These are phyloP conservation scores for Pichia cabralensis DNA, from an alignment of 805 yeast species.

Conservation along the genomic window DNA sequence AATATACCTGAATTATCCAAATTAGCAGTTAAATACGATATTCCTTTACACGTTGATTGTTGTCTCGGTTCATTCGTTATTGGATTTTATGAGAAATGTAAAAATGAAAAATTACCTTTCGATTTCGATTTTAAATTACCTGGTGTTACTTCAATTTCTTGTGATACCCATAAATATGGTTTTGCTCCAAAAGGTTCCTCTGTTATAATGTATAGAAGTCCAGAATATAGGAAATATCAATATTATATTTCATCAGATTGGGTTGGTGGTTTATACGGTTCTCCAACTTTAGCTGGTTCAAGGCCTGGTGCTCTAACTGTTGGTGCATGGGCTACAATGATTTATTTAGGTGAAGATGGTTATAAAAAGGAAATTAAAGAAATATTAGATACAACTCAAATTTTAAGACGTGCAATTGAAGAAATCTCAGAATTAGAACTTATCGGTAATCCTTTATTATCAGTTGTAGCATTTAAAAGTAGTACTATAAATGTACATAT, in stretches of 20 bases:
- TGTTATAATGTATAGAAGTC: conserved; percentile 74
- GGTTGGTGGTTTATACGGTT: conserved; percentile 94
- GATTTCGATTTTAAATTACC: conserved; percentile 77
- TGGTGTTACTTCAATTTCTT: conserved; percentile 96
- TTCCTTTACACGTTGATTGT: conserved; percentile 93
- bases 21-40: conserved; percentile 52
- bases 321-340: conserved; percentile 96
- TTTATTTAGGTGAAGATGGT: conserved; percentile 77
- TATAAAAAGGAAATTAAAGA: conserved; percentile 56
- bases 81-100: conserved; percentile 52
- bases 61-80: conserved; percentile 91
- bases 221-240: conserved; percentile 64
- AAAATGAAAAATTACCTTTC: conserved; percentile 27
- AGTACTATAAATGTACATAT: conserved; percentile 58
- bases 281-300: conserved; percentile 94
- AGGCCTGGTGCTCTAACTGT: conserved; percentile 95
- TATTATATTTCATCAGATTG: conserved; percentile 77
- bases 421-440: conserved; percentile 51
- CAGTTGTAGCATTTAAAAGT: conserved; percentile 75
- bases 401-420: conserved; percentile 37
- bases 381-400: conserved; percentile 57
- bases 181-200: conserved; percentile 98
- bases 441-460: conserved; percentile 76
- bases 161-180: conserved; percentile 98
- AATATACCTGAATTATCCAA: conserved; percentile 66